Conservation (phyloP, 129 eudicot genomes). For the Artemisia argyi region DNA sequence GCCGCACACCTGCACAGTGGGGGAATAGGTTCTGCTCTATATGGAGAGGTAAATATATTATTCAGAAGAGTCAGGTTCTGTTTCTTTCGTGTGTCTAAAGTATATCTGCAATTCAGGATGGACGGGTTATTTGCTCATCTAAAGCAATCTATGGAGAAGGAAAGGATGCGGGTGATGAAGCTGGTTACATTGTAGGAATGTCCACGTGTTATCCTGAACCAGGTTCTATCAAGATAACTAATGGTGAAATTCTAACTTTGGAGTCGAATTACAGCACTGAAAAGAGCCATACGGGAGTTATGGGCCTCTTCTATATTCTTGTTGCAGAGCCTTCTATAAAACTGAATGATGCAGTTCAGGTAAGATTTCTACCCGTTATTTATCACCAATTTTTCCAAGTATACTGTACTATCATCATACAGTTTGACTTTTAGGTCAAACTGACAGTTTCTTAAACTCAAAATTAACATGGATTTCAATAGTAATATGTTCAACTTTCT, state of each 20-base stretch:
- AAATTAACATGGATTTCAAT: too few species aligned
- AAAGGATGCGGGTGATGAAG: slow-evolving; percentile 69
- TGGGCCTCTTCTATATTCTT: slow-evolving; percentile 81
- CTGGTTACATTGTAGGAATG: slow-evolving; percentile 92
- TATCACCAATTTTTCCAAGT: too few species aligned
- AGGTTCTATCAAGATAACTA: slow-evolving; percentile 55
- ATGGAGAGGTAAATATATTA: slow-evolving; percentile 45
- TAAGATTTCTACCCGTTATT: too few species aligned
- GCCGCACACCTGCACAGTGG: slow-evolving; percentile 70
- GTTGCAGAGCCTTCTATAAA: slow-evolving; percentile 48
- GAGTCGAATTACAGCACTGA: slow-evolving; percentile 66
- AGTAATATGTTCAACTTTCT: too few species aligned
- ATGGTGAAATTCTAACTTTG: slow-evolving; percentile 54
- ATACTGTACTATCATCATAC: too few species aligned
- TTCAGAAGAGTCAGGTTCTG: not conserved
- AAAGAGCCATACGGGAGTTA: slow-evolving; percentile 67
- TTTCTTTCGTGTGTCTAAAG: not conserved
- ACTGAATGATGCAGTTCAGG: slow-evolving; percentile 27
- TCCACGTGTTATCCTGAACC: slow-evolving; percentile 80
- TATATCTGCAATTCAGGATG: slow-evolving; percentile 49
- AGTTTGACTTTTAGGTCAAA: too few species aligned
- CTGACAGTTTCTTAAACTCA: too few species aligned
- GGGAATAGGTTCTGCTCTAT: slow-evolving; percentile 57
- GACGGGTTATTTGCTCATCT: slow-evolving; percentile 68
- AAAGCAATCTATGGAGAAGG: slow-evolving; percentile 68